Conservation (phyloP, 1,139 yeast genomes). For the Yamadazyma dushanensis region DNA sequence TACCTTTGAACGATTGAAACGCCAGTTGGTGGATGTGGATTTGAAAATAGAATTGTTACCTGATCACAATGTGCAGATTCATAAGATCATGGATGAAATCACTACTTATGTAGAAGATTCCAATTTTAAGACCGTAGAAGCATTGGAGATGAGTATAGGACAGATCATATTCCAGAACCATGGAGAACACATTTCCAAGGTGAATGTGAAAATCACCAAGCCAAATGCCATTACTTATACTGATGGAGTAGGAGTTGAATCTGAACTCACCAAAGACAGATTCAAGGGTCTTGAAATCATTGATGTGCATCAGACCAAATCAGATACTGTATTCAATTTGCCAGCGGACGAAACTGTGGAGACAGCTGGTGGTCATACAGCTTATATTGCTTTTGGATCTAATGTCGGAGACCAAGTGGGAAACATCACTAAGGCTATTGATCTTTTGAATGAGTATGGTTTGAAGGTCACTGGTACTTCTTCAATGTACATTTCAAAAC, state of each 20-base stretch:
- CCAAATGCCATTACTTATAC: slow-evolving; percentile 88
- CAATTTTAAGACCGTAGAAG: slow-evolving; percentile 89
- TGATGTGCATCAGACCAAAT: slow-evolving; percentile 4
- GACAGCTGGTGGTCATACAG: slow-evolving; percentile 43
- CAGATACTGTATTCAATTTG: slow-evolving; percentile 27
- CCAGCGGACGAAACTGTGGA: slow-evolving; percentile 28
- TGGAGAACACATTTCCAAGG: slow-evolving; percentile 34
- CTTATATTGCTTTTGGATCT: slow-evolving; percentile 85
- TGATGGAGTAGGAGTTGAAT: slow-evolving; percentile 86
- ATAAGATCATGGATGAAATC: slow-evolving; percentile 45
- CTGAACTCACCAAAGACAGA: slow-evolving; percentile 46
- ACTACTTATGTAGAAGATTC: slow-evolving; percentile 66
- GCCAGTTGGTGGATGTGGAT: slow-evolving; percentile 72
- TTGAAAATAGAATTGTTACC: slow-evolving; percentile 45
- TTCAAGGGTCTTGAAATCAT: slow-evolving; percentile 29
- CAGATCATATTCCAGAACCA: slow-evolving; percentile 53
- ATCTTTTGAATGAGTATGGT: slow-evolving; percentile 41
- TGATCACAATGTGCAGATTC: slow-evolving; percentile 32
- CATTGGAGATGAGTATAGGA: slow-evolving; percentile 74
- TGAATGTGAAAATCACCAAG: slow-evolving; percentile 68
- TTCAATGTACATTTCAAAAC: slow-evolving; percentile 81
- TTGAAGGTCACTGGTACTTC: slow-evolving; percentile 63
- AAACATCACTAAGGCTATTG: slow-evolving; percentile 61
- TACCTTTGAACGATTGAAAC: slow-evolving; percentile 79
- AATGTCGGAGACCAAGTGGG: slow-evolving; percentile 72